A percentile compares a stretch with the other conserved stretches of the same genome.
Conservation (phyloP, 495 filamentous ascomycete species). For the Eremomyces bilateralis region DNA sequence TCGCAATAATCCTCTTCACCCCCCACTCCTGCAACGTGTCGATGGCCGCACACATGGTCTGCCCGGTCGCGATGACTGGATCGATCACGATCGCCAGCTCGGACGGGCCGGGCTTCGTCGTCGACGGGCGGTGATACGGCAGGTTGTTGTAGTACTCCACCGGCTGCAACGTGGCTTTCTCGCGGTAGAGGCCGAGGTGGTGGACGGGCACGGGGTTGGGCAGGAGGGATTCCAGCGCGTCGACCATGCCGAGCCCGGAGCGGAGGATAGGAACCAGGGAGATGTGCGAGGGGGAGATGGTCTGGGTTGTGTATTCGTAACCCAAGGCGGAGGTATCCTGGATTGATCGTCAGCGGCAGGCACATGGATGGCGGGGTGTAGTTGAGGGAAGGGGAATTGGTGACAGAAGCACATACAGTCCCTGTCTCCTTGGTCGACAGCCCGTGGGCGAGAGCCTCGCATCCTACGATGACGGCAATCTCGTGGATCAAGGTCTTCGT, state of each 20-base stretch:
- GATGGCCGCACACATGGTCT: constrained; percentile 74
- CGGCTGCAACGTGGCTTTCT: constrained; percentile 59
- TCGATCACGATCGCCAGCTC: constrained; percentile 68
- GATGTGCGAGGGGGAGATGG: constrained; percentile 37
- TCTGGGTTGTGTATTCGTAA: constrained; percentile 40
- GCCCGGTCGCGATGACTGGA: constrained; percentile 84
- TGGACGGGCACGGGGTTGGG: constrained; percentile 65
- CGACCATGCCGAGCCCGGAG: constrained; percentile 76
- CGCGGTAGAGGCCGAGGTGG: constrained; percentile 85
- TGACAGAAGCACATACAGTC: constrained; percentile 13
- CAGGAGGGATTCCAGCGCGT: constrained; percentile 67
- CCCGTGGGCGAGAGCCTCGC: constrained; percentile 52
- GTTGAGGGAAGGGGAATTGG: background rate
- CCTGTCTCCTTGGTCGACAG: constrained; percentile 20
- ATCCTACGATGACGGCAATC: constrained; percentile 60
- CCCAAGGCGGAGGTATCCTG: constrained; percentile 58
- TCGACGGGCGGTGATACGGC: constrained; percentile 37
- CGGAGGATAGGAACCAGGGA: constrained; percentile 81
- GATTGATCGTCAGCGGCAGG: constrained; percentile 2
- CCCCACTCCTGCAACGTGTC: constrained; percentile 82
- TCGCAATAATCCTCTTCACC: constrained; percentile 52
- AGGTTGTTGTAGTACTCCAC: constrained; percentile 99
- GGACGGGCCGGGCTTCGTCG: constrained; percentile 15
- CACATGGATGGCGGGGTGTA: background rate
- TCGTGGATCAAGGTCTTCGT: constrained; percentile 69